Evolutionary conservation across 139 green algal species (phyloP).

Genomic region (Asterochloris erici): DNA sequence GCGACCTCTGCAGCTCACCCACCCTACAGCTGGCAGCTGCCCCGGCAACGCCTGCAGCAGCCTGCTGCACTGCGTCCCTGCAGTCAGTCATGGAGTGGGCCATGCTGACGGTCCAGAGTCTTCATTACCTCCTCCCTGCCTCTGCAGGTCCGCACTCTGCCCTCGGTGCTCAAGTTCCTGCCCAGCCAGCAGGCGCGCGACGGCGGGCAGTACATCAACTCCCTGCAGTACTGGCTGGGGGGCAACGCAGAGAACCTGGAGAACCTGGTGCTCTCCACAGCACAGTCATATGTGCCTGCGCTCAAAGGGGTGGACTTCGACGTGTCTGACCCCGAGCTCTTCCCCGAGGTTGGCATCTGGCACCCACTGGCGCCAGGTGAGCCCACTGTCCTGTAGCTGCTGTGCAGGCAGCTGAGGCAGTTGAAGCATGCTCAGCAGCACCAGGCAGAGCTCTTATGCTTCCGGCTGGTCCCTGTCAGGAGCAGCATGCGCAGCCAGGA

Average conservation of each 20-base stretch:
- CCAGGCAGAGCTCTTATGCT: too few relatives aligned
- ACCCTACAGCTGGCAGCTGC: too few relatives aligned
- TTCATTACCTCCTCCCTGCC: neutral
- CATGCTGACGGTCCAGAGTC: neutral
- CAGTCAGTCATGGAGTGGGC: too few relatives aligned
- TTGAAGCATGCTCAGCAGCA: too few relatives aligned
- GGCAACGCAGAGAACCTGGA: conserved; percentile 96
- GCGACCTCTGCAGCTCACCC: too few relatives aligned
- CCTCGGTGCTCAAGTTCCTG: conserved; percentile 92
- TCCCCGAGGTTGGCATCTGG: conserved; percentile 97
- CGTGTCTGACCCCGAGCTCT: conserved; percentile 81
- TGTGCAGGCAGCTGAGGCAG: too few relatives aligned
- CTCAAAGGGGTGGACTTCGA: conserved; percentile 77
- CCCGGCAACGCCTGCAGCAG: too few relatives aligned
- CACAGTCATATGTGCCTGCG: conserved; percentile 80
- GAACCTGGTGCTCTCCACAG: conserved; percentile 93
- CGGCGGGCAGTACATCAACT: conserved; percentile 78
- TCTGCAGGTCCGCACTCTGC: conserved; percentile 64
- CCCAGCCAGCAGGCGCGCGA: conserved; percentile 87
- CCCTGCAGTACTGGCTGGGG: conserved; percentile 99
- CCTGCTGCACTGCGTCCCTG: too few relatives aligned
- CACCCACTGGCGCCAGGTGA: conserved; percentile 78
- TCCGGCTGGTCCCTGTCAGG: too few relatives aligned
- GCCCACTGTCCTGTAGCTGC: neutral
- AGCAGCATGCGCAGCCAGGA: too few relatives aligned